Conservation (phyloP, 2,329 filamentous ascomycete genomes). For the Colletotrichum sp. region DNA sequence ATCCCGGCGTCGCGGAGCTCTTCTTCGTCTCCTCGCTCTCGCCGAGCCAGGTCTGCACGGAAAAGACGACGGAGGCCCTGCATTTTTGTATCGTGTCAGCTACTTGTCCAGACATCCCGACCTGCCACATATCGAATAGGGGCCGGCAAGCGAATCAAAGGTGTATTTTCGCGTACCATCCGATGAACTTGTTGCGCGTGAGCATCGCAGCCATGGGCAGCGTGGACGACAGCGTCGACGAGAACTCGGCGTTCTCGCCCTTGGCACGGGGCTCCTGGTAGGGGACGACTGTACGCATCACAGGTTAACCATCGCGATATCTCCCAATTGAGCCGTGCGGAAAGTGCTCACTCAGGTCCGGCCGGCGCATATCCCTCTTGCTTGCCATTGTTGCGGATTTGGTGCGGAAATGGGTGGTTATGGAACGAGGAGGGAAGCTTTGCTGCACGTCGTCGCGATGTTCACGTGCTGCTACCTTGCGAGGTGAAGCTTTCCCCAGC, state of each 20-base stretch:
- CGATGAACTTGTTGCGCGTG: constrained; percentile 82
- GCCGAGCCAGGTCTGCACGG: constrained; percentile 77
- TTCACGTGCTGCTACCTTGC: neutral
- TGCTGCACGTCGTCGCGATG: neutral
- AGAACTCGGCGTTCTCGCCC: constrained; percentile 70
- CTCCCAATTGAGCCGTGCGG: neutral
- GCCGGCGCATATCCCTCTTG: constrained; percentile 78
- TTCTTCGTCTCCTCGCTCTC: constrained; percentile 73
- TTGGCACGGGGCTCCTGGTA: constrained; percentile 78
- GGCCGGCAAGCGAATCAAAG: no score
- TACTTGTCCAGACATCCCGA: neutral
- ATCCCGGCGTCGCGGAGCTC: constrained; percentile 68
- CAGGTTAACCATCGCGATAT: neutral
- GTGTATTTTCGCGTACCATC: constrained; percentile 52
- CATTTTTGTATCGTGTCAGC: neutral
- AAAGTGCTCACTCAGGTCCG: constrained; percentile 68
- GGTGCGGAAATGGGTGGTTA: no score
- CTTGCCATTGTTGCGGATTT: constrained; percentile 57
- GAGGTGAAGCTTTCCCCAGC: constrained; percentile 16
- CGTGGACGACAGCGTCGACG: constrained; percentile 74
- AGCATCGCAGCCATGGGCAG: constrained; percentile 97
- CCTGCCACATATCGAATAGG: neutral
- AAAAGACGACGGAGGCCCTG: constrained; percentile 76
- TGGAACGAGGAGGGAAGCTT: no score
- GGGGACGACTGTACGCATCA: constrained; percentile 77